Evolutionary conservation across 1,284 basidiomycete genomes (phyloP).

Genomic region (Apiotrichum brassicae): DNA sequence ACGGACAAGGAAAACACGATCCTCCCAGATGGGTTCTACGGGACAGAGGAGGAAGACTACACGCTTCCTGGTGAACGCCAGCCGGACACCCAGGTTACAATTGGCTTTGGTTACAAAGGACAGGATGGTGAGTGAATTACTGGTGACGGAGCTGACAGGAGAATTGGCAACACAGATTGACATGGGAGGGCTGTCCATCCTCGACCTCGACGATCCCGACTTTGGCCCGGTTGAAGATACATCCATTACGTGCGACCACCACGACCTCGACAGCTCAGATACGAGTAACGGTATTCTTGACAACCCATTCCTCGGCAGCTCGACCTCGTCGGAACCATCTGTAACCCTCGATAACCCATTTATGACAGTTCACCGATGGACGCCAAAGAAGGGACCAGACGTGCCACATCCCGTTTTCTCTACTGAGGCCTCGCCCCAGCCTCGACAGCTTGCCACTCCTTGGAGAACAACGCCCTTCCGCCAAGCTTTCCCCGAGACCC

Average conservation of each 20-base stretch:
- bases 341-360: not conserved
- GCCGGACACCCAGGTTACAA: slow-evolving; percentile 6
- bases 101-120: slow-evolving; percentile 9
- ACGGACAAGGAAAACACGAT: slow-evolving; percentile 40
- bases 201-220: slow-evolving; percentile 38
- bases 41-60: slow-evolving; percentile 7
- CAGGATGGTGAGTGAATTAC: slow-evolving; percentile 8
- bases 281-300: not conserved
- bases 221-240: slow-evolving; percentile 10
- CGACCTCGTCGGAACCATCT: not conserved
- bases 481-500: not conserved
- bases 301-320: not conserved
- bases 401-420: not conserved
- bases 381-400: not conserved
- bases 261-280: slow-evolving; percentile 2
- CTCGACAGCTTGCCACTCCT: not conserved
- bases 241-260: not conserved
- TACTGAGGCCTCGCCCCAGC: not conserved
- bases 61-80: not conserved
- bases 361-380: not conserved
- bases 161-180: slow-evolving; percentile 21
- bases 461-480: not conserved
- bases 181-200: slow-evolving; percentile 32
- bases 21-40: slow-evolving; percentile 9
- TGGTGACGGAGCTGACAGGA: slow-evolving; percentile 3